Evolutionary conservation across 129 eudicot genomes (phyloP), one percentile per base, ranked within the genome.

Genomic region (Scalesia atractyloides): DNA sequence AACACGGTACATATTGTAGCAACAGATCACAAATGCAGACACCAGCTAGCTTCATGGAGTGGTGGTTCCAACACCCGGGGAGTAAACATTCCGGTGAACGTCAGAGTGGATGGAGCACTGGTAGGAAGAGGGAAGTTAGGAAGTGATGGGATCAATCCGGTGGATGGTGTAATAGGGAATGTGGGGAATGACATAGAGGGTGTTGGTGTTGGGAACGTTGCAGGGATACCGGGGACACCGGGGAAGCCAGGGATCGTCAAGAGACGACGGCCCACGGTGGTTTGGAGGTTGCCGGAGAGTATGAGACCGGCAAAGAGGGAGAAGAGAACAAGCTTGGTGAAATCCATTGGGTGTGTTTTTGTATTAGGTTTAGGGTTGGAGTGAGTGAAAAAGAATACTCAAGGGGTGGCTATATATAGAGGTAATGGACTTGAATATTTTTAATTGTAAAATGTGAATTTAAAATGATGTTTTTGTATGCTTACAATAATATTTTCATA

Each of bases 191-290:
- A 17, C 52, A 60, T 53, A 7, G 75, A 34, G 2, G 67, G 33
- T 52, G 57, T 7, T 17, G 67, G 33, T 52, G 57, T 7, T 17
- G 67, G 67, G 3, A 39, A 22, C 20, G 57, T 56, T 16, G 46
- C 2, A 34, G 79, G 65, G 73, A 53, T 18, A 6, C 63, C 49
- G 14, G 81, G 74, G 62, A 69, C 18, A 9, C 81, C 70, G 7
- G 53, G 76, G n/a, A 59, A 68, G 33, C 73, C 79, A 0, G 79
- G 79, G 57, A 65, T 0, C 14, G 79, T 75, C 61, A 75, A 61
- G 70, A 76, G 81, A 39, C 75, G 53, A 48, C 81, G 70, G 70
- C 75, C 76, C 36, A n/a, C 2, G 19, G 76, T n/a, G 47, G 81
- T 51, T 60, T 60, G 19, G 22, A 76, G 63, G 61, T 76, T 48